Evolutionary conservation across 2,329 filamentous ascomycete genomes (phyloP), one percentile per base, ranked within the genome.

Genomic region (Lachnellula willkommii): DNA sequence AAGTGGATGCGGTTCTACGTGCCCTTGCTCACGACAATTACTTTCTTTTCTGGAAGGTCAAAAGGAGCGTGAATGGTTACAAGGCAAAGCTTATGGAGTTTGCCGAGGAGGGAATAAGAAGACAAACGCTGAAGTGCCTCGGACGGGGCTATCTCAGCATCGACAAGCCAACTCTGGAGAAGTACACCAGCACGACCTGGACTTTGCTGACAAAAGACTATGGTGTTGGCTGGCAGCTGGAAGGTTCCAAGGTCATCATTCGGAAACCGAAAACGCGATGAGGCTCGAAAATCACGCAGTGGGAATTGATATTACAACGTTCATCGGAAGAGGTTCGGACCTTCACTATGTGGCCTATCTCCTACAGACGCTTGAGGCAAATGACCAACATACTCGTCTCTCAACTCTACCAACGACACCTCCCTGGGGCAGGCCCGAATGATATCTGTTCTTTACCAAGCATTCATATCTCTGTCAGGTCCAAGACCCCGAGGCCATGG

Each of bases 21-120:
- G 84, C 90, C 5, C 70, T 99, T 50, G 83, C 87, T 11, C 85
- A 87, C 61, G 90, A 94, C 66, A 89, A 97, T 69, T 97, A 90
- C 77, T 79, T 90, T 36, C 70, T 81, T 12, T 96, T 95, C 69
- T 88, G 87, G 76, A 80, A 82, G 60, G 75, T 88, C 47, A 85
- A 84, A 72, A 78, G 78, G 60, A 80, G 77, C 54, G 89, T 94
- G 32, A 90, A 96, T 73, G 89, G 89, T 8, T 88, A 95, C 71
- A 82, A 88, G 70, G 81, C 86, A 39, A 83, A 84, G 54, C 74
- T 99, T 55, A 85, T 97, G 78, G 88, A 90, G 66, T 93, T 85
- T 76, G 88, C 89, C 8, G 88, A 90, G 63, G 81, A 84, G 24
- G 78, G 81, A n/a, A 79, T 96, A 68, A 79, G 88, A 63, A 76